Base-by-base conservation (phyloP, 2,329 filamentous ascomycete species). In the Canariomyces notabilis region DNA sequence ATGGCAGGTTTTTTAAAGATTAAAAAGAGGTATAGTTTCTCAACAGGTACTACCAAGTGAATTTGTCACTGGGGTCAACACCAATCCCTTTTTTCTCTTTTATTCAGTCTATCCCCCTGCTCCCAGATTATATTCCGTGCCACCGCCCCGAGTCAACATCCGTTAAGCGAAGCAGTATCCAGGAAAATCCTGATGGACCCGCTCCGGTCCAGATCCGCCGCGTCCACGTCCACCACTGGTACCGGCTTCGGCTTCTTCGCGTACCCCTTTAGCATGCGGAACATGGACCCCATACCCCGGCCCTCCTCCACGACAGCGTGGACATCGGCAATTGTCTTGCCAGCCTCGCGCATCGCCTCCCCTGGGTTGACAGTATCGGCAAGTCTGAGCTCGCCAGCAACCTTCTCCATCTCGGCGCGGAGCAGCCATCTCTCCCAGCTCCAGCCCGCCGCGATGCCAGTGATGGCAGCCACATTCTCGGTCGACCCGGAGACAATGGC, bases 391-490 rank as follows among this genome's bases (percentile, higher is more conserved):
- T 88, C 83, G 20, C 87, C 85, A 61, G 88, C 73, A 4, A 74
- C 73, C 65, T 78, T 93, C 72, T 96, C 90, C 69, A 84, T 79
- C 69, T 93, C 87, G 59, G 91, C 77, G 61, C 89, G 87, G 56
- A 96, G 70, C 65, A 97, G 78, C 93, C 93, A 98, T 64, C 88
- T 86, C 76, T 98, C 93, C 91, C 90, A 98, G 64, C 83, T 83
- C 83, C 89, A 93, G 20, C 85, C 83, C 4, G 89, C 93, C 1
- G 91, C 80, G 33, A 97, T 70, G 16, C 90, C 90, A 11, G 87
- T 85, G 54, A 95, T 73, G 57, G 79, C 82, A 2, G 87, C 87
- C 12, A 83, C 79, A 61, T 82, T 79, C 40, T 82, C 79, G 0
- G 85, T 89, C 58, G 78, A 85, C 6, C 86, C 86, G n/a, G 67